Conservation (phyloP, 208 protist genomes). For the Phytomonas francai region DNA sequence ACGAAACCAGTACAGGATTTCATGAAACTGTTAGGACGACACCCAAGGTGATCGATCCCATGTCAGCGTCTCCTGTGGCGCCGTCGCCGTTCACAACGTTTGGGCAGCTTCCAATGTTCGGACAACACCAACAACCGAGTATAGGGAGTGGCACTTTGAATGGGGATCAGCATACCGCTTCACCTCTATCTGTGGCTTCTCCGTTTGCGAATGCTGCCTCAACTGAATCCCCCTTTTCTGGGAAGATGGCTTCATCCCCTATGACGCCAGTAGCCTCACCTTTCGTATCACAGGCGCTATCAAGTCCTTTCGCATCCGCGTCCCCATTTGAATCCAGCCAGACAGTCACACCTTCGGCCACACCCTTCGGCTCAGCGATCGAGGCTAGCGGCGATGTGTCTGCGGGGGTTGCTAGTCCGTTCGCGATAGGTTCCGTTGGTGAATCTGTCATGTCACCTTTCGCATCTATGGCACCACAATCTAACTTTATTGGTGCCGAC, state of each 20-base stretch:
- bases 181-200: slow-evolving; percentile 26
- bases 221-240: slow-evolving; percentile 22
- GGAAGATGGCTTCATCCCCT: slow-evolving; percentile 30
- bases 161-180: slow-evolving; percentile 11
- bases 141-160: background rate
- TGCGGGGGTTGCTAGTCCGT: background rate
- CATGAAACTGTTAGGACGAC: background rate
- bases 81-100: slow-evolving; percentile 56
- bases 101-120: slow-evolving; percentile 78
- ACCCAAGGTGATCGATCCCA: background rate
- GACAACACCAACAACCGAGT: slow-evolving; percentile 21
- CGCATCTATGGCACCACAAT: background rate
- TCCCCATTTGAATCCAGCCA: background rate
- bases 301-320: background rate
- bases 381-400: background rate
- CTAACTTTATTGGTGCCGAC: slow-evolving; percentile 7
- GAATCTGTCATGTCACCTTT: background rate
- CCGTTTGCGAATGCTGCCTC: slow-evolving; percentile 32
- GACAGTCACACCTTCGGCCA: background rate
- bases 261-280: slow-evolving; percentile 24
- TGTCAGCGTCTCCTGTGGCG: slow-evolving; percentile 2
- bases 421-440: background rate
- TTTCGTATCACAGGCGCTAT: slow-evolving; percentile 19
- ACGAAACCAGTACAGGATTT: background rate
- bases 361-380: slow-evolving; percentile 10